phyloP scores from a whole-genome alignment of 2,329 filamentous ascomycete species.

The Trichoderma sp. region DNA sequence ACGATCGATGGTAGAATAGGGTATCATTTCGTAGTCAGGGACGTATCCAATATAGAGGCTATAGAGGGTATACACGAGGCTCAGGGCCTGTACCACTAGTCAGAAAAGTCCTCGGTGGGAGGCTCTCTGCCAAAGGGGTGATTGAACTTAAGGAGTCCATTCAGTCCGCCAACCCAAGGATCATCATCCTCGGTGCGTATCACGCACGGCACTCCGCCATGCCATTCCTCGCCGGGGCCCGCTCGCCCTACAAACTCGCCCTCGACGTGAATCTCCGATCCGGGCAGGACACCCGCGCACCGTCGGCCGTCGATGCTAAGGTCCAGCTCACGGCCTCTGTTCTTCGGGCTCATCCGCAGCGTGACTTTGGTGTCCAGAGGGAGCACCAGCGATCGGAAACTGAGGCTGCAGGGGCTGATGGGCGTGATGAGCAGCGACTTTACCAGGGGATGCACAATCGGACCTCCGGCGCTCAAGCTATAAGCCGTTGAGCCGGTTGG shows the following conservation, averaged over 20 bases:
- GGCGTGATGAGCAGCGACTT: constrained; percentile 87
- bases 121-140: constrained; percentile 77
- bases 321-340: constrained; percentile 74
- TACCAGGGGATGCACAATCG: constrained; percentile 92
- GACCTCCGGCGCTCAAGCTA: constrained; percentile 87
- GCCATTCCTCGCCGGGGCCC: constrained; percentile 55
- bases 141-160: constrained; percentile 94
- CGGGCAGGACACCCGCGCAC: constrained; percentile 68
- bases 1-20: not conserved
- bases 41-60: constrained; percentile 8
- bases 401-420: constrained; percentile 89
- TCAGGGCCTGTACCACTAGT: constrained; percentile 32
- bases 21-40: constrained; percentile 18
- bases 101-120: constrained; percentile 37
- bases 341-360: constrained; percentile 78
- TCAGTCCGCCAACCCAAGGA: constrained; percentile 94
- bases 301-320: constrained; percentile 79
- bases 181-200: constrained; percentile 80
- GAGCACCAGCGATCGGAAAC: constrained; percentile 87
- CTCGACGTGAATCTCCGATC: constrained; percentile 85
- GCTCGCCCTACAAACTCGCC: constrained; percentile 72
- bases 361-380: constrained; percentile 84
- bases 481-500: constrained; percentile 96
- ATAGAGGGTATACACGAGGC: constrained; percentile 1
- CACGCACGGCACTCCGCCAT: constrained; percentile 88